Percentiles rank a stretch among this genome's conserved stretches.
These are phyloP conservation scores for Daldinia bambusicola DNA, from an alignment of 495 filamentous ascomycete genomes.

Conservation along the genomic window DNA sequence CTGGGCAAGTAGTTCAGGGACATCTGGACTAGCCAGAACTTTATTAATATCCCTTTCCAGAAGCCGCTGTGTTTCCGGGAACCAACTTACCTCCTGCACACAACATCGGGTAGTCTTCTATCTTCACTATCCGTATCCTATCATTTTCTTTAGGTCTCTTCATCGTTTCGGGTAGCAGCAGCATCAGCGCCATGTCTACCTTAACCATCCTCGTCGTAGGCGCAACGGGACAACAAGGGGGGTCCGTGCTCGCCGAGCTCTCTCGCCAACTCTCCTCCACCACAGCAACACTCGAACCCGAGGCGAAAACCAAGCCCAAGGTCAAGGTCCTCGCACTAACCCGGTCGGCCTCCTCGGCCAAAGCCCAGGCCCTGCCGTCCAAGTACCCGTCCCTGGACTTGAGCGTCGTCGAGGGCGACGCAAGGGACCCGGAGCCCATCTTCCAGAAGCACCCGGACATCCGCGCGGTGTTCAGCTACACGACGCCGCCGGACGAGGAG, in stretches of 20 bases:
- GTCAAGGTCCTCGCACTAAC: constrained; percentile 77
- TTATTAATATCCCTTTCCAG: not conserved
- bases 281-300: constrained; percentile 7
- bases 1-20: not conserved
- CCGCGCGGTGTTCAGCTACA: constrained; percentile 62
- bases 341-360: constrained; percentile 64
- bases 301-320: constrained; percentile 63
- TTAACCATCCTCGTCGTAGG: constrained; percentile 69
- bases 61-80: not conserved
- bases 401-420: constrained; percentile 67
- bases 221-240: constrained; percentile 79
- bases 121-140: not conserved
- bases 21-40: not conserved
- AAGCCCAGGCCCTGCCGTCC: constrained; percentile 61
- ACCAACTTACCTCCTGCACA: not conserved
- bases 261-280: constrained; percentile 46
- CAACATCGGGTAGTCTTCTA: not conserved
- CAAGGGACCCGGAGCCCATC: constrained; percentile 60
- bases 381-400: constrained; percentile 50
- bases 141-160: not conserved
- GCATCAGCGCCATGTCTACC: constrained; percentile 33
- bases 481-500: constrained; percentile 61
- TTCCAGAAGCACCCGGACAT: constrained; percentile 63
- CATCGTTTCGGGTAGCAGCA: constrained; percentile 1
- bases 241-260: constrained; percentile 68